These are phyloP conservation scores for Trametes maxima DNA, from an alignment of 768 basidiomycete genomes.

Conservation along the genomic window DNA sequence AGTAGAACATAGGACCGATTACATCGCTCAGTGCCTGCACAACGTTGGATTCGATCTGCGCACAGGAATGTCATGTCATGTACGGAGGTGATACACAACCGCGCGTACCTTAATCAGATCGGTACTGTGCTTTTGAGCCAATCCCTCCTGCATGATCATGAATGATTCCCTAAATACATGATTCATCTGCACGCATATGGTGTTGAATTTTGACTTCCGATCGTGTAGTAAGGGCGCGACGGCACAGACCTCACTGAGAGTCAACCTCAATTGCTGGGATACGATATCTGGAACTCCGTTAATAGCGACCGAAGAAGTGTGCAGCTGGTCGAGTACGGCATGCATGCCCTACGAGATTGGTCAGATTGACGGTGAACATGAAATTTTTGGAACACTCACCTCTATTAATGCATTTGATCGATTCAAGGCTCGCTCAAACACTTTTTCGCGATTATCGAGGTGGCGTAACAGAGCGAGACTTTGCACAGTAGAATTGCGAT, in stretches of 20 bases:
- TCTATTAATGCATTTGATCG: conserved; percentile 32
- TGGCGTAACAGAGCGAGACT: conserved; percentile 52
- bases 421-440: conserved; percentile 31
- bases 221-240: neutral
- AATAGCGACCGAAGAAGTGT: conserved; percentile 7
- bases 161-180: neutral
- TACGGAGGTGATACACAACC: too few species aligned
- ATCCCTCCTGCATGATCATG: neutral
- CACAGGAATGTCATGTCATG: neutral
- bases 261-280: neutral
- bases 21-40: neutral
- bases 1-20: neutral
- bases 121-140: neutral
- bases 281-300: neutral
- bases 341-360: conserved; percentile 14
- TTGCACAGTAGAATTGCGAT: conserved; percentile 64
- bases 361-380: neutral
- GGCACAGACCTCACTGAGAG: conserved; percentile 8
- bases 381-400: conserved; percentile 10
- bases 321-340: conserved; percentile 6
- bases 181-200: neutral
- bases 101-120: neutral
- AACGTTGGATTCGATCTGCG: neutral
- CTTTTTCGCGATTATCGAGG: conserved; percentile 48
- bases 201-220: neutral